Conservation (phyloP, 345 rosid species). For the Pistacia integerrima region DNA sequence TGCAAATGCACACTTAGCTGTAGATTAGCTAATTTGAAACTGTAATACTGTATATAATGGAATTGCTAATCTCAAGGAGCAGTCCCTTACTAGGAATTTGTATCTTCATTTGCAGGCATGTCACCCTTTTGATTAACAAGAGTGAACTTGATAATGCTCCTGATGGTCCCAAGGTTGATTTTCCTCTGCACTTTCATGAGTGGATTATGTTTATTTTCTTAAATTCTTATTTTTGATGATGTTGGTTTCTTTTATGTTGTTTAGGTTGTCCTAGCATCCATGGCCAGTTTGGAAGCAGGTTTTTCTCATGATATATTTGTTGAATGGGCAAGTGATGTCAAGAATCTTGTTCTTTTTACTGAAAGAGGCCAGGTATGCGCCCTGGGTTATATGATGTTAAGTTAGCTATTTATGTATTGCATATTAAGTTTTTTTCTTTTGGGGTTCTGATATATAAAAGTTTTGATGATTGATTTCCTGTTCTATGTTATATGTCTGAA, state of each 20-base stretch:
- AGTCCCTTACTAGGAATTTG: constrained; percentile 9
- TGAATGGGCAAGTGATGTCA: constrained; percentile 90
- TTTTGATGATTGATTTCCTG: background rate
- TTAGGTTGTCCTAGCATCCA: constrained; percentile 93
- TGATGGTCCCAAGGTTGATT: constrained; percentile 85
- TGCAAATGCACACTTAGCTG: background rate
- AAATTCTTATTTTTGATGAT: constrained; percentile 11
- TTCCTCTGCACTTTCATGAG: background rate
- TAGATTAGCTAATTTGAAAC: constrained; percentile 7
- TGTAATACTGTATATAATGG: background rate
- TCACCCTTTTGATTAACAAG: constrained; percentile 82
- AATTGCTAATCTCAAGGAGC: background rate
- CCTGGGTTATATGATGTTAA: background rate
- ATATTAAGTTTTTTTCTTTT: background rate
- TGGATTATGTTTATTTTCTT: constrained; percentile 11
- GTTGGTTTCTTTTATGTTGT: constrained; percentile 24
- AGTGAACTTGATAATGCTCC: constrained; percentile 86
- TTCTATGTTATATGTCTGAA: background rate
- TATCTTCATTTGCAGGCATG: constrained; percentile 59
- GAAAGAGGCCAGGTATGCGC: constrained; percentile 91
- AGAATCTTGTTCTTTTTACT: constrained; percentile 86
- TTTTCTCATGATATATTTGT: constrained; percentile 95
- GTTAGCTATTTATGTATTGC: background rate
- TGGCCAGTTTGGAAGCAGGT: constrained; percentile 98
- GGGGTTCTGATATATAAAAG: constrained; percentile 3